phyloP scores from a whole-genome alignment of 1,284 basidiomycete genomes.

The Sparassis latifolia region DNA sequence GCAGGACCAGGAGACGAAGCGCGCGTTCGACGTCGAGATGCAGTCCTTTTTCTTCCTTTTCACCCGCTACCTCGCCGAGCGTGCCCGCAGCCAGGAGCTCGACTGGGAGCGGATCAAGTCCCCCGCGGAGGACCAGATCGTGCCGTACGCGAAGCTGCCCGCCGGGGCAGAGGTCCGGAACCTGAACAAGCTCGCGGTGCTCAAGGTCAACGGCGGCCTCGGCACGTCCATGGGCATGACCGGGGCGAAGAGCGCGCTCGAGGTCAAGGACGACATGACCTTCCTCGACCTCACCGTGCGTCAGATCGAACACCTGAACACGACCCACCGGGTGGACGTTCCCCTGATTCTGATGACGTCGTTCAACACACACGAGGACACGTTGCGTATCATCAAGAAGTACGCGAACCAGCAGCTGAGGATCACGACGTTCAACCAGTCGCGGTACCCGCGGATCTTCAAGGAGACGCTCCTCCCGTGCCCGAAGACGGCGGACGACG shows the following conservation, averaged over 20 bases:
- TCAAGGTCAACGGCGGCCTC: slow-evolving; percentile 99
- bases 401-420: slow-evolving; percentile 97
- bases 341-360: slow-evolving; percentile 99
- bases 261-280: slow-evolving; percentile 97
- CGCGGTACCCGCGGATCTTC: slow-evolving; percentile 94
- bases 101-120: slow-evolving; percentile 98
- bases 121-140: slow-evolving; percentile 88
- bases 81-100: slow-evolving; percentile 91
- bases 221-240: slow-evolving; percentile 98
- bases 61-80: slow-evolving; percentile 94
- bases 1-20: slow-evolving; percentile 69
- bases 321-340: slow-evolving; percentile 71
- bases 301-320: slow-evolving; percentile 91
- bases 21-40: slow-evolving; percentile 99
- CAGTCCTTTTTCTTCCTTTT: slow-evolving; percentile 98
- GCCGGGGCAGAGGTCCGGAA: slow-evolving; percentile 53
- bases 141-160: slow-evolving; percentile 78
- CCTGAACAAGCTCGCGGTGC: slow-evolving; percentile 93
- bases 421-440: slow-evolving; percentile 97
- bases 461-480: slow-evolving; percentile 92
- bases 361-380: slow-evolving; percentile 99
- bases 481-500: slow-evolving; percentile 80
- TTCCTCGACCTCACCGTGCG: slow-evolving; percentile 97
- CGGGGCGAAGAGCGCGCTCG: slow-evolving; percentile 85
- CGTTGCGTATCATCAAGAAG: slow-evolving; percentile 97